Conservation (phyloP, 140 eudicot genomes). For the Oenanthe javanica region DNA sequence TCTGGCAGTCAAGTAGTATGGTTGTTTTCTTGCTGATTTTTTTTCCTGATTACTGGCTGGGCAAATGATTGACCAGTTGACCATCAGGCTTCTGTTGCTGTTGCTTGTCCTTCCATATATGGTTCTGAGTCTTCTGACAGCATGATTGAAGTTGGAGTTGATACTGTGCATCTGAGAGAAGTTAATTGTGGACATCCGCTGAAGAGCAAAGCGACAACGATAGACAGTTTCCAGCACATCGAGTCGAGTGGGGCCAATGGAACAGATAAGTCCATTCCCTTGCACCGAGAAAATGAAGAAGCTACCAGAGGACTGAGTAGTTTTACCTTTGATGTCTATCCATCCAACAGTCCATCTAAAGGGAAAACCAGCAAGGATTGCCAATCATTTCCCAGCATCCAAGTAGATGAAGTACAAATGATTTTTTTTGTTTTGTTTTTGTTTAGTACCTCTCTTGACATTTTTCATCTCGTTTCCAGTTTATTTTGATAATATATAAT, state of each 20-base stretch:
- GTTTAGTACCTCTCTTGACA: not conserved
- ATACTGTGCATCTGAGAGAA: constrained; percentile 26
- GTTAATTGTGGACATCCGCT: constrained; percentile 28
- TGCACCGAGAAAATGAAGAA: constrained; percentile 25
- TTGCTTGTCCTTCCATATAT: constrained; percentile 16
- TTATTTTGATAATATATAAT: not conserved
- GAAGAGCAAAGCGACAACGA: constrained; percentile 17
- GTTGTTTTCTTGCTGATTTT: not conserved
- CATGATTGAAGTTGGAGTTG: constrained; percentile 26
- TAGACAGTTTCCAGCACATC: constrained; percentile 21
- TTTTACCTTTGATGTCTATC: constrained; percentile 56
- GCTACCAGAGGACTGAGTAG: constrained; percentile 13
- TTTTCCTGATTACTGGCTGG: constrained; percentile 15
- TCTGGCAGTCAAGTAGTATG: not conserved
- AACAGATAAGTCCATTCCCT: constrained; percentile 16
- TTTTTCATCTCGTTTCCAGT: not conserved
- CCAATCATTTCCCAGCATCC: constrained; percentile 22
- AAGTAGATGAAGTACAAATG: constrained; percentile 29
- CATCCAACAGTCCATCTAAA: constrained; percentile 29
- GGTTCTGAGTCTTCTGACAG: constrained; percentile 4
- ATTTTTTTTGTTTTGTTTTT: constrained; percentile 17
- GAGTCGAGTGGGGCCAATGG: constrained; percentile 8
- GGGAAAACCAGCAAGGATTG: constrained; percentile 33
- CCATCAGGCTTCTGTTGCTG: constrained; percentile 24
- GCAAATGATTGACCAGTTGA: constrained; percentile 25